These are phyloP conservation scores for Coemansia sp. DNA, from an alignment of 192 early-diverging fungal species.

Conservation along the genomic window DNA sequence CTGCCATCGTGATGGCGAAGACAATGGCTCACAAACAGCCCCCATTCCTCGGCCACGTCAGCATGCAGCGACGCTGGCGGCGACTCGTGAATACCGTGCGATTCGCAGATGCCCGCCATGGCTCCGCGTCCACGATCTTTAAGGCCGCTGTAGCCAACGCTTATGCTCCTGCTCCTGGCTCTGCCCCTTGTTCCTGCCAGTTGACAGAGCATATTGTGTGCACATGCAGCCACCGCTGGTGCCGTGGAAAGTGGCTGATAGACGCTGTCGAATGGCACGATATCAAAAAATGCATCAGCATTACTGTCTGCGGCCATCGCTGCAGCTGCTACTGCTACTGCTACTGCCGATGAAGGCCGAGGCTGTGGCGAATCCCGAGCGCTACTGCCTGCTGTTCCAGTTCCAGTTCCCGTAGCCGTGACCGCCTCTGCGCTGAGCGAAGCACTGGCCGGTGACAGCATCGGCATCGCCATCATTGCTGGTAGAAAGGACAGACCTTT, in stretches of 20 bases:
- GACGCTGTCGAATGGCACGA: conserved; percentile 11
- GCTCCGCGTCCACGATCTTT: neutral
- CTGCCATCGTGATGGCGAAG: conserved; percentile 10
- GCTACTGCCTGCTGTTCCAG: conserved; percentile 26
- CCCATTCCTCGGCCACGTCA: conserved; percentile 31
- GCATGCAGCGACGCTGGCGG: conserved; percentile 17
- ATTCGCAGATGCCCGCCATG: neutral
- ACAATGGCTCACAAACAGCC: conserved; percentile 28
- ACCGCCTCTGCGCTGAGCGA: conserved; percentile 31
- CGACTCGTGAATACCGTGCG: conserved; percentile 7
- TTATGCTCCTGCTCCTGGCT: conserved; percentile 6
- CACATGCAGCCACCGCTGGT: conserved; percentile 20
- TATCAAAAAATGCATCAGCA: conserved; percentile 15
- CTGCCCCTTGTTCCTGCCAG: conserved; percentile 22
- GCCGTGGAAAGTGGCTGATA: conserved; percentile 12
- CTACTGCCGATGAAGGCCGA: conserved; percentile 11
- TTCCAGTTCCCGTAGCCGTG: conserved; percentile 13
- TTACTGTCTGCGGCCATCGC: conserved; percentile 7
- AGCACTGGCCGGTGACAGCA: conserved; percentile 32
- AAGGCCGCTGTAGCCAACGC: neutral
- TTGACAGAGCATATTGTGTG: conserved; percentile 49
- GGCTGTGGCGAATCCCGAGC: conserved; percentile 25
- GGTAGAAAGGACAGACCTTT: conserved; percentile 8
- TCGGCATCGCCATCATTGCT: conserved; percentile 23
- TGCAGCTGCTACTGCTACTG: neutral